Base-by-base conservation (phyloP, 371 early-diverging fungal genomes). In the Fennellomyces sp. region DNA sequence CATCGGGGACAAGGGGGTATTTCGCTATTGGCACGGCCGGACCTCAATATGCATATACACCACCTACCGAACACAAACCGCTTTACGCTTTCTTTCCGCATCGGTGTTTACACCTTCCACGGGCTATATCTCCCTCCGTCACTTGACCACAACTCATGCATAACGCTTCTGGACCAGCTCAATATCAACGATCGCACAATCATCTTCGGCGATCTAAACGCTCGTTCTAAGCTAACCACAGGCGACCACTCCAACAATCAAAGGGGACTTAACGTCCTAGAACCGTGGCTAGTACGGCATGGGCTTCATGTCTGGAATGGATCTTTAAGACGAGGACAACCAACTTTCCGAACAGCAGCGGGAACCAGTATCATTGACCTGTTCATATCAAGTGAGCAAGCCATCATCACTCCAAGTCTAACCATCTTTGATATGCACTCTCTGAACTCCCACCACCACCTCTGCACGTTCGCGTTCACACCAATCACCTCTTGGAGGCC, bases 341-440 rank as follows among this genome's bases (percentile, higher is more conserved):
- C 29, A 23, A 58, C 58, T 19, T 58, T 31, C 41, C 30, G 33
- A 33, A 17, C 28, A 12, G 5, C 3, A 11, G n/a, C 13, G 8
- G 31, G 50, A 15, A 8, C 26, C 5, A 58, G 50, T 38, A 58
- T 58, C 12, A 58, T 58, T 19, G 58, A 58, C 35, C 26, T 19
- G 6, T 47, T 58, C 21, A 5, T 58, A 11, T 27, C 27, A 6
- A 12, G 26, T 8, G 6, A 7, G 10, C 6, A 7, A 12, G 10
- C 10, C 27, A 13, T 51, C 23, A 5, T 5, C 23, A 17, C 7
- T 19, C 5, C 58, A 49, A 15, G 27, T 6, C 10, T 58, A 8
- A 8, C 17, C 3, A 51, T 51, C 11, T 51, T 11, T 12, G 45
- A 45, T 58, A 48, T 5, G 58, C 48, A 21, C n/a, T n/a, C n/a